Evolutionary conservation across 208 protist genomes (phyloP).

Genomic region (Trypanosoma cruzi): DNA sequence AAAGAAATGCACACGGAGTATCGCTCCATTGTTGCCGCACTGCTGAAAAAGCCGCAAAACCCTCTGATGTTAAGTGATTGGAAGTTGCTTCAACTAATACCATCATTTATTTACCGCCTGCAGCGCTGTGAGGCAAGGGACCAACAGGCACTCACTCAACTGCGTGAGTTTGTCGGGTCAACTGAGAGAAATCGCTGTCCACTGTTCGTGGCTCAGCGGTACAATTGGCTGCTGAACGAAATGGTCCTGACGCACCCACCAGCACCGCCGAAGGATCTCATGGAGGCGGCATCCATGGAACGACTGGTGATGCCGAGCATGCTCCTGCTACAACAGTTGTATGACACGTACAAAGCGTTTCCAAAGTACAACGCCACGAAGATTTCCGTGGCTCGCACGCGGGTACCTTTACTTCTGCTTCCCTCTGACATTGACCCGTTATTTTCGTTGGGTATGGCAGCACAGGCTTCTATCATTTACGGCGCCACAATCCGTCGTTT

Average conservation of each 20-base stretch:
- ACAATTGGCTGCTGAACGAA: constrained; percentile 51
- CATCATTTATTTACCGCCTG: constrained; percentile 66
- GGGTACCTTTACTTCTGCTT: constrained; percentile 30
- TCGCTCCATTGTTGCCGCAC: constrained; percentile 33
- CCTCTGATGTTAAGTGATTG: constrained; percentile 29
- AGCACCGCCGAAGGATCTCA: constrained; percentile 6
- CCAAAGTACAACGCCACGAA: constrained; percentile 25
- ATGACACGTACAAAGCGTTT: constrained; percentile 23
- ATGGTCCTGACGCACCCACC: constrained; percentile 12
- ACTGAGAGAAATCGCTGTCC: background rate
- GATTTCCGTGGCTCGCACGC: background rate
- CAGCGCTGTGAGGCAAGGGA: constrained; percentile 54
- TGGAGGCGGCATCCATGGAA: background rate
- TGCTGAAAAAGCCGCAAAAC: constrained; percentile 41
- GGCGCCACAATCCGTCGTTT: constrained; percentile 26
- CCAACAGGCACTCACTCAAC: constrained; percentile 36
- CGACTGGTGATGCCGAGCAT: constrained; percentile 13
- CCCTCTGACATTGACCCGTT: constrained; percentile 38
- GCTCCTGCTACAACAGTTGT: constrained; percentile 2
- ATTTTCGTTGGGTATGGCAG: constrained; percentile 28
- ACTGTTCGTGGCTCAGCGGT: constrained; percentile 25
- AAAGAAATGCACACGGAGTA: constrained; percentile 29
- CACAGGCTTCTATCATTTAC: constrained; percentile 24
- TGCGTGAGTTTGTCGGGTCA: constrained; percentile 33
- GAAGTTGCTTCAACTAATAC: constrained; percentile 38